phyloP scores from a whole-genome alignment of 768 basidiomycete genomes.

The Leccinellum albellum region DNA sequence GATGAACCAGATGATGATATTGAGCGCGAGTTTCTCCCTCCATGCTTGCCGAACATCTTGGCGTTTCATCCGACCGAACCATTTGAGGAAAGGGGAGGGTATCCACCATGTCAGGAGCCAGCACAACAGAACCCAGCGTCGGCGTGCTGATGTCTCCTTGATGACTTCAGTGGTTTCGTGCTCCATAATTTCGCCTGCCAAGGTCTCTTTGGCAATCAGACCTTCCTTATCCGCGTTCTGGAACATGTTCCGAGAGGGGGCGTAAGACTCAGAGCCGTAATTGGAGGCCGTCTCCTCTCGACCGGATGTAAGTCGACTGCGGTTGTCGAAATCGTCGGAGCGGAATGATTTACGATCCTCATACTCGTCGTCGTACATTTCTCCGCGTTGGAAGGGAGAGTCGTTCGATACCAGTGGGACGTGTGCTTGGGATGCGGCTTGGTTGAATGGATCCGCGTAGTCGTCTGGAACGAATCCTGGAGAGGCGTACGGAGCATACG shows the following conservation, averaged over 20 bases:
- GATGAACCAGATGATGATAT: conserved; percentile 93
- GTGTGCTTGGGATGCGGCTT: conserved; percentile 55
- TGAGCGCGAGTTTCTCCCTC: conserved; percentile 94
- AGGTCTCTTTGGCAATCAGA: conserved; percentile 72
- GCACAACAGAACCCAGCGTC: conserved; percentile 84
- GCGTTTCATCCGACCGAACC: conserved; percentile 90
- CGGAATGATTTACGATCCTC: conserved; percentile 71
- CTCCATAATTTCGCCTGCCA: conserved; percentile 83
- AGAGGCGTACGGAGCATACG: conserved; percentile 72
- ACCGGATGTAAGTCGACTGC: conserved; percentile 72
- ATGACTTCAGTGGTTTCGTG: conserved; percentile 86
- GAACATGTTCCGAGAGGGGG: conserved; percentile 96
- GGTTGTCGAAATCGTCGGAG: conserved; percentile 77
- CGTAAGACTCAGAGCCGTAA: conserved; percentile 89
- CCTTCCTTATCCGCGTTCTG: conserved; percentile 73
- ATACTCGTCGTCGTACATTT: conserved; percentile 72
- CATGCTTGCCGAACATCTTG: conserved; percentile 92
- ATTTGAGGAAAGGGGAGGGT: conserved; percentile 64
- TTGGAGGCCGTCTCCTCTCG: conserved; percentile 77
- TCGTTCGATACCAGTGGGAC: conserved; percentile 83
- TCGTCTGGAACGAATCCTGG: conserved; percentile 43
- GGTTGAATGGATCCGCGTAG: conserved; percentile 52
- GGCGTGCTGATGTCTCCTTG: conserved; percentile 74
- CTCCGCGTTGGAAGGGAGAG: conserved; percentile 76
- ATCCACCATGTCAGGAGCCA: conserved; percentile 93